phyloP scores from a whole-genome alignment of 1,284 basidiomycete species.

The Ganoderma sp. region DNA sequence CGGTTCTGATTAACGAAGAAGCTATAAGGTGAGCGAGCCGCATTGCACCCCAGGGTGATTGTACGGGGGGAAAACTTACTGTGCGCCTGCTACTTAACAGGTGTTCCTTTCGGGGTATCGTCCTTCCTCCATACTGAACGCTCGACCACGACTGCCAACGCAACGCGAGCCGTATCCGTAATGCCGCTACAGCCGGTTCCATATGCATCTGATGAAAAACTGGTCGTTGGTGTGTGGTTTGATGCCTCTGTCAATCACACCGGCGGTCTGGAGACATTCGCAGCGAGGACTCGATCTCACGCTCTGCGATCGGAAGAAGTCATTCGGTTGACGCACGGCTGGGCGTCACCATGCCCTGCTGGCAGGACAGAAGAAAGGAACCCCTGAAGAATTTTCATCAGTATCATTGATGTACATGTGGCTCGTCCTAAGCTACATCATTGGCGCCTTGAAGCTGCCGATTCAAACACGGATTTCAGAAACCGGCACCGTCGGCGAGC shows the following conservation, averaged over 20 bases:
- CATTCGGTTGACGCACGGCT: neutral
- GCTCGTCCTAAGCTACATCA: neutral
- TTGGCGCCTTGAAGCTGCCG: neutral
- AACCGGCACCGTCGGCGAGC: neutral
- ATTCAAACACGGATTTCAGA: neutral
- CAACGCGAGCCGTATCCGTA: neutral
- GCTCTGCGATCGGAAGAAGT: constrained; percentile 7
- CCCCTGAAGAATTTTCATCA: neutral
- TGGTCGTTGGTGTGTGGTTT: neutral
- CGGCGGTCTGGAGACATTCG: neutral
- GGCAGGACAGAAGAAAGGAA: neutral
- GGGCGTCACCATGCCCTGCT: neutral
- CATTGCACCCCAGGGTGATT: neutral
- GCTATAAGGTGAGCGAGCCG: constrained; percentile 1
- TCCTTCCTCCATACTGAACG: neutral
- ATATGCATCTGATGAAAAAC: neutral
- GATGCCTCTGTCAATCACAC: neutral
- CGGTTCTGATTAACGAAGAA: constrained; percentile 1
- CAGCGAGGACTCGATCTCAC: neutral
- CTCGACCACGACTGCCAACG: neutral
- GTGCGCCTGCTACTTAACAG: neutral
- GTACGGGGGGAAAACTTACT: neutral
- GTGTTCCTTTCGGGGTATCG: neutral
- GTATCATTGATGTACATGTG: neutral
- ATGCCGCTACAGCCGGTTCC: neutral